Evolutionary conservation across 768 basidiomycete genomes (phyloP), one percentile per base, ranked within the genome.

Genomic region (Hemileccinum impolitum): DNA sequence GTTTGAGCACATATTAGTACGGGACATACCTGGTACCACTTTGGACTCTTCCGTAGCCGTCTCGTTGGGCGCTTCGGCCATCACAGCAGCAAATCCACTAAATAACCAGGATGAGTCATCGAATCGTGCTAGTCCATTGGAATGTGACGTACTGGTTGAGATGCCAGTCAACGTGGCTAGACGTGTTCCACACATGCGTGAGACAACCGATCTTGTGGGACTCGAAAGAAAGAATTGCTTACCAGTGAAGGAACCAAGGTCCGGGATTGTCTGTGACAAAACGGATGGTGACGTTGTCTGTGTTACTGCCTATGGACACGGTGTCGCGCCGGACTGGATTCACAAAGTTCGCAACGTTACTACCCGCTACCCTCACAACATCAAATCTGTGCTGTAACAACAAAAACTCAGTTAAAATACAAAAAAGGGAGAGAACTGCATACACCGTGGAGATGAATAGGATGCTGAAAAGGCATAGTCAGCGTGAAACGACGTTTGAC

Each of bases 201-300:
- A 38, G 35, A 11, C 4, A 15, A 34, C 15, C 7, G 21, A 44
- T 32, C 25, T 23, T 1, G 13, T 4, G 15, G 7, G 3, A 35
- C 4, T 11, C 11, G 10, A 6, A 3, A 8, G 28, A 30, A 9
- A 4, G 28, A 7, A 13, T 30, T 6, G 30, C 57, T 58, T 47
- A 70, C 66, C 68, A 78, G 55, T 77, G 76, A 39, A 77, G 60
- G 62, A 77, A 70, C 78, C 81, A 84, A 10, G 79, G 77, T 11
- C 85, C 85, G 1, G 85, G 72, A 62, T 87, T 87, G 53, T 87
- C 77, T 1, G 83, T 84, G 21, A 66, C 58, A 64, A 83, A 86
- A 43, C 83, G 76, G 43, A 87, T 70, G 5, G 76, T 76, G 18
- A 79, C 79, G 56, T 76, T 64, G 67, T 78, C 65, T 3, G 45